These are phyloP conservation scores for Phellopilus nigrolimitatus DNA, from an alignment of 1,284 basidiomycete species.

Conservation along the genomic window DNA sequence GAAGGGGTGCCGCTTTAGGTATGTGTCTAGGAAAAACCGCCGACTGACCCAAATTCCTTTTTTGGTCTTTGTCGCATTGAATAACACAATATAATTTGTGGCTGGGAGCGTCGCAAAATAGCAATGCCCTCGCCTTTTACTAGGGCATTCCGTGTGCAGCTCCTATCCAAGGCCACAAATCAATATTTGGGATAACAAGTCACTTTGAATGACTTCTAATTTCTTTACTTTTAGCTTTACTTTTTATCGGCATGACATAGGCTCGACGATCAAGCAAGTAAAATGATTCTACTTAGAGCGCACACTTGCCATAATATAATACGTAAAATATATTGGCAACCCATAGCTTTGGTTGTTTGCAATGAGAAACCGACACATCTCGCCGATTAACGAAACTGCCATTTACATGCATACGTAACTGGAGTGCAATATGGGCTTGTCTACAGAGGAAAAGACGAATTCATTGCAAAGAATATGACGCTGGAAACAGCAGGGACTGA, in stretches of 20 bases:
- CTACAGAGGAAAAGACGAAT: too few relatives aligned
- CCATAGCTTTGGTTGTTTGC: too few relatives aligned
- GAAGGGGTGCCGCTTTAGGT: not conserved
- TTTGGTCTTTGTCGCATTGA: slow-evolving; percentile 13
- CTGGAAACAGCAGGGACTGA: too few relatives aligned
- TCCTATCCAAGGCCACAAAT: slow-evolving; percentile 39
- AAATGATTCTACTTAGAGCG: too few relatives aligned
- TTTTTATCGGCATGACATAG: slow-evolving; percentile 15
- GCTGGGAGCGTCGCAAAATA: slow-evolving; percentile 48
- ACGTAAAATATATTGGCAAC: too few relatives aligned
- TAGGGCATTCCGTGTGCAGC: slow-evolving; percentile 59
- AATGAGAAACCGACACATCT: too few relatives aligned
- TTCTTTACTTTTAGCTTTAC: not conserved
- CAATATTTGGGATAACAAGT: slow-evolving; percentile 43
- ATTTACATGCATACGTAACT: too few relatives aligned
- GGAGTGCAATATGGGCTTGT: too few relatives aligned
- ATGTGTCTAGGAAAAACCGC: slow-evolving; percentile 22
- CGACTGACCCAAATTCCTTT: slow-evolving; percentile 36
- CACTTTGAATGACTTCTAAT: not conserved
- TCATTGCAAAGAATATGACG: too few relatives aligned
- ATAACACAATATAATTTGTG: slow-evolving; percentile 25
- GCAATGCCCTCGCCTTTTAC: slow-evolving; percentile 68
- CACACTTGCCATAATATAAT: too few relatives aligned
- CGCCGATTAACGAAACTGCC: too few relatives aligned
- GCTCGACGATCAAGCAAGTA: not conserved